A percentile compares a stretch with the other conserved stretches of the same genome.
Conservation (phyloP, 768 basidiomycete genomes). For the Serendipita vermifera region DNA sequence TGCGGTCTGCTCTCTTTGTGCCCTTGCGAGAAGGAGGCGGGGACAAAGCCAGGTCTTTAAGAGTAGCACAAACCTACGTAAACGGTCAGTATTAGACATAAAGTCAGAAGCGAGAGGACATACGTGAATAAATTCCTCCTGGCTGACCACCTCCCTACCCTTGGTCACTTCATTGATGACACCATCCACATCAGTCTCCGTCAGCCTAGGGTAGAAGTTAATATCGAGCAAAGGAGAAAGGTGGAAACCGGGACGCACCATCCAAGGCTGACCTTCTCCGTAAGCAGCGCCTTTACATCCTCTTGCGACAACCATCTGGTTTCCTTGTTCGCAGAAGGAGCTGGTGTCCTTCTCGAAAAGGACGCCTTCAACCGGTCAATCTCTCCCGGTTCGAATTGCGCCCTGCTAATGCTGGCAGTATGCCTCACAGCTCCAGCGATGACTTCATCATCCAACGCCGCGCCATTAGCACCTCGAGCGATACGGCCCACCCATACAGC, state of each 20-base stretch:
- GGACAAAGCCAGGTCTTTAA: conserved; percentile 51
- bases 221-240: conserved; percentile 26
- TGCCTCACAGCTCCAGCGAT: conserved; percentile 12
- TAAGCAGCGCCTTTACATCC: conserved; percentile 26
- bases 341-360: conserved; percentile 25
- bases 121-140: conserved; percentile 85
- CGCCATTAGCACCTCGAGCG: not conserved
- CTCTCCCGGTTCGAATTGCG: conserved; percentile 43
- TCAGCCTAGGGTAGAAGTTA: conserved; percentile 21
- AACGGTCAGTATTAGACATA: conserved; percentile 5
- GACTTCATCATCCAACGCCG: not conserved
- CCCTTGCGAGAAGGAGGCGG: conserved; percentile 24
- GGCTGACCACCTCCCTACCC: conserved; percentile 42
- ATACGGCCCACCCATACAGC: not conserved
- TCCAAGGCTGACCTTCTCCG: conserved; percentile 23
- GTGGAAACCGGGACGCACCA: conserved; percentile 27
- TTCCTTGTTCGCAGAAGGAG: conserved; percentile 18
- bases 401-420: conserved; percentile 31
- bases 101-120: conserved; percentile 14
- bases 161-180: conserved; percentile 64
- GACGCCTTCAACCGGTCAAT: conserved; percentile 30
- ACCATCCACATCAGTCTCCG: conserved; percentile 49
- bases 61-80: conserved; percentile 52
- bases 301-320: conserved; percentile 28
- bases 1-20: conserved; percentile 27